Conservation (phyloP, 306 rosid genomes). For the Alnus glutinosa region DNA sequence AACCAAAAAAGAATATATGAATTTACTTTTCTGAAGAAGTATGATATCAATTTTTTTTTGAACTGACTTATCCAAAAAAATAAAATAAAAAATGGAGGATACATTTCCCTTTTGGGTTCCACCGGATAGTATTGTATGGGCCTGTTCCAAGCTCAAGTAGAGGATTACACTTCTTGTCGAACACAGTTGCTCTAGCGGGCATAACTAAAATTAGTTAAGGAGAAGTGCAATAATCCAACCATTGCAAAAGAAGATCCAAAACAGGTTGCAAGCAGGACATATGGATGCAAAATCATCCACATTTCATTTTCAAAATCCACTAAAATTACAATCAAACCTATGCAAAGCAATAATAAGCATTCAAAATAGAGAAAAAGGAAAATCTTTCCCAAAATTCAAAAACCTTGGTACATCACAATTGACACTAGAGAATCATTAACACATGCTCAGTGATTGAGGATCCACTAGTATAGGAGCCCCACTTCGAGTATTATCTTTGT, state of each 20-base stretch:
- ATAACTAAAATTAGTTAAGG: conserved; percentile 73
- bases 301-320: conserved; percentile 2
- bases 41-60: conserved; percentile 20
- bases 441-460: not conserved
- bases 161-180: conserved; percentile 96
- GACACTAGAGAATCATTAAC: not conserved
- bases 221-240: conserved; percentile 26
- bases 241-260: conserved; percentile 15
- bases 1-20: not conserved
- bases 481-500: not conserved
- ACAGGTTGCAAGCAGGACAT: conserved; percentile 14
- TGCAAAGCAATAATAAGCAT: conserved; percentile 13
- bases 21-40: conserved; percentile 14
- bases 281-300: conserved; percentile 15
- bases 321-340: not conserved
- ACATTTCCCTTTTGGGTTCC: conserved; percentile 95
- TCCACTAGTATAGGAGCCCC: not conserved
- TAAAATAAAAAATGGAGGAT: conserved; percentile 34
- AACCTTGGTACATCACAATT: not conserved
- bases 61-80: not conserved
- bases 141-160: conserved; percentile 92
- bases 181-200: conserved; percentile 93
- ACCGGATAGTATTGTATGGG: conserved; percentile 87
- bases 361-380: conserved; percentile 14
- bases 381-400: not conserved